Conservation (phyloP, 768 basidiomycete genomes). For the Russula brevipes region DNA sequence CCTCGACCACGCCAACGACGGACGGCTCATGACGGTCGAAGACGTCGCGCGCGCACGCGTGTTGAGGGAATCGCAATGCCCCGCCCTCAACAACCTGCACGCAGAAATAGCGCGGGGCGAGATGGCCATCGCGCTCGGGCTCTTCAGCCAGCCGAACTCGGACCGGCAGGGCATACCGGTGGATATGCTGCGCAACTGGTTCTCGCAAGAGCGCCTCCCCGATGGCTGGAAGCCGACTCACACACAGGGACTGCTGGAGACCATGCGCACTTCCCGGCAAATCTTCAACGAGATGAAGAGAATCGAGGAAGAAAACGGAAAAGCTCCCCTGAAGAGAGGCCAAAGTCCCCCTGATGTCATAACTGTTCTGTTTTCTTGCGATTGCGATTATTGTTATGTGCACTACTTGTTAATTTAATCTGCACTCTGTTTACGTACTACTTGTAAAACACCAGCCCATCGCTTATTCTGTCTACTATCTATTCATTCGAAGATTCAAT, state of each 20-base stretch:
- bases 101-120: constrained; percentile 55
- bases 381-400: too few species aligned
- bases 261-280: not conserved
- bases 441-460: not conserved
- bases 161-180: constrained; percentile 5
- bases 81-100: constrained; percentile 40
- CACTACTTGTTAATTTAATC: too few species aligned
- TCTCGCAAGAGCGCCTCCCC: constrained; percentile 54
- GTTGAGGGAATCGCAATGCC: constrained; percentile 36
- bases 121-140: constrained; percentile 40
- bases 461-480: not conserved
- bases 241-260: constrained; percentile 14
- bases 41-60: constrained; percentile 51
- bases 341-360: too few species aligned
- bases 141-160: constrained; percentile 25
- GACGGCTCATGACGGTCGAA: constrained; percentile 34
- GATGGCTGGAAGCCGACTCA: constrained; percentile 42
- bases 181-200: constrained; percentile 38
- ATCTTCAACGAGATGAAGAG: not conserved
- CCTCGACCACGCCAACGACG: constrained; percentile 28
- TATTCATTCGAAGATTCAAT: not conserved
- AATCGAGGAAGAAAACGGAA: not conserved
- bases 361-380: too few species aligned
- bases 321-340: not conserved
- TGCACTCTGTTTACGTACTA: too few species aligned